Conservation (phyloP, 139 green algal genomes). For the Yamagishiella unicocca region DNA sequence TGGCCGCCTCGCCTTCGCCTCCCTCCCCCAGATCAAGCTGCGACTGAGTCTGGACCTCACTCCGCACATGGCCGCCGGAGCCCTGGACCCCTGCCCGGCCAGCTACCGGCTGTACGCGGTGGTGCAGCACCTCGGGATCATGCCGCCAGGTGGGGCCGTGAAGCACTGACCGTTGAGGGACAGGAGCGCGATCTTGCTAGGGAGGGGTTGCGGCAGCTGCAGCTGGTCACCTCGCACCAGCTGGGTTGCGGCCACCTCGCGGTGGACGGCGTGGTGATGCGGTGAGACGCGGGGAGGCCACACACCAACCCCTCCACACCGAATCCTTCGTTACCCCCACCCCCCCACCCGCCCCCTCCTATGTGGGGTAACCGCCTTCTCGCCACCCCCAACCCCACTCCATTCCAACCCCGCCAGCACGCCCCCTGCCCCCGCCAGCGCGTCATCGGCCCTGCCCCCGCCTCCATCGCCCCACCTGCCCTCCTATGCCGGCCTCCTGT, state of each 20-base stretch:
- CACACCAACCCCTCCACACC: neutral
- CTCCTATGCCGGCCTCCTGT: neutral
- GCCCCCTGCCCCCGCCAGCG: too few relatives aligned
- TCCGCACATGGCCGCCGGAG: slow-evolving; percentile 54
- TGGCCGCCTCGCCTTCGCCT: neutral
- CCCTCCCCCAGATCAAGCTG: slow-evolving; percentile 51
- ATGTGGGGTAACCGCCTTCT: neutral
- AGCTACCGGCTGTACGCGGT: slow-evolving; percentile 80
- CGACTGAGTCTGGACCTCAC: slow-evolving; percentile 58
- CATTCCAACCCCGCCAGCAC: neutral
- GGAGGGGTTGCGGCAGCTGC: neutral
- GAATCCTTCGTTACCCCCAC: too few relatives aligned
- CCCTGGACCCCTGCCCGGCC: slow-evolving; percentile 44
- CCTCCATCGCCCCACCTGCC: too few relatives aligned
- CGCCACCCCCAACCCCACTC: neutral
- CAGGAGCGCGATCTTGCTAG: too few relatives aligned
- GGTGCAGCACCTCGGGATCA: slow-evolving; percentile 72
- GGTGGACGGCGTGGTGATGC: neutral
- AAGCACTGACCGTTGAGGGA: too few relatives aligned
- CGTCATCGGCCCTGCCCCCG: too few relatives aligned
- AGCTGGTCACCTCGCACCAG: too few relatives aligned
- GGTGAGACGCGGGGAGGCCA: neutral
- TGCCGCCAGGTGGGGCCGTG: slow-evolving; percentile 1
- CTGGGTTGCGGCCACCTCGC: too few relatives aligned
- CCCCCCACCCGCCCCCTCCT: too few relatives aligned